These are phyloP conservation scores for Xerocomus amazonicus DNA, from an alignment of 1,284 basidiomycete genomes.

Conservation along the genomic window DNA sequence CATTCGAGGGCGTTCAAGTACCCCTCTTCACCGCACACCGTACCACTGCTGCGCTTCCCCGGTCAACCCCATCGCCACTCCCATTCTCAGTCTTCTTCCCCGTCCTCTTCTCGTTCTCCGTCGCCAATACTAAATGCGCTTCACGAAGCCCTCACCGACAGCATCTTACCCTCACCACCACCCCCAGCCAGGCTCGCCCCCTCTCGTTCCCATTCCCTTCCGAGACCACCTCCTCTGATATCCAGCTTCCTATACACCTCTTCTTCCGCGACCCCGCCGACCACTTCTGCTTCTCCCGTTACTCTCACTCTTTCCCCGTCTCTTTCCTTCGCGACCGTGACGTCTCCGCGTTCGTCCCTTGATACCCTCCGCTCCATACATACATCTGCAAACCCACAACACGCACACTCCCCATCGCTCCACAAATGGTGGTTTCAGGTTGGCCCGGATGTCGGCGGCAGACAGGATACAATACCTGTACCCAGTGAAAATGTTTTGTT, in stretches of 20 bases:
- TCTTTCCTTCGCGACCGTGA: constrained; percentile 33
- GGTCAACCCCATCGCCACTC: not conserved
- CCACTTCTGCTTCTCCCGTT: constrained; percentile 22
- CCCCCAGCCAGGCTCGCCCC: constrained; percentile 46
- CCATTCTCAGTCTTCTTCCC: constrained; percentile 18
- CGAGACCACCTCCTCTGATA: constrained; percentile 55
- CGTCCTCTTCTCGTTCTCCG: constrained; percentile 22
- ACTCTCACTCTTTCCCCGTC: constrained; percentile 36
- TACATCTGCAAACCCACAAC: constrained; percentile 25
- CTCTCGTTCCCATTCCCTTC: constrained; percentile 33
- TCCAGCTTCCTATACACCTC: constrained; percentile 58
- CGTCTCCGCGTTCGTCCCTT: constrained; percentile 47
- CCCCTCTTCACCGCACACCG: constrained; percentile 6
- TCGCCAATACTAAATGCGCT: constrained; percentile 29
- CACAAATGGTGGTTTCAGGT: constrained; percentile 54
- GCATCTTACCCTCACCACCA: constrained; percentile 40
- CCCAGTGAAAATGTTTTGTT: constrained; percentile 57
- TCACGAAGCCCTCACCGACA: constrained; percentile 42
- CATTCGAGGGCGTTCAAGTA: constrained; percentile 11
- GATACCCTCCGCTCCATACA: constrained; percentile 62
- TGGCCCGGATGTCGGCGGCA: constrained; percentile 36
- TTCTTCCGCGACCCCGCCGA: constrained; percentile 57
- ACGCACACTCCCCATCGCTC: constrained; percentile 18
- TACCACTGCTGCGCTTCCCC: constrained; percentile 27
- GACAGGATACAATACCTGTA: constrained; percentile 46